Evolutionary conservation across 495 filamentous ascomycete species (phyloP).

Genomic region (Glutinoglossum americanum): DNA sequence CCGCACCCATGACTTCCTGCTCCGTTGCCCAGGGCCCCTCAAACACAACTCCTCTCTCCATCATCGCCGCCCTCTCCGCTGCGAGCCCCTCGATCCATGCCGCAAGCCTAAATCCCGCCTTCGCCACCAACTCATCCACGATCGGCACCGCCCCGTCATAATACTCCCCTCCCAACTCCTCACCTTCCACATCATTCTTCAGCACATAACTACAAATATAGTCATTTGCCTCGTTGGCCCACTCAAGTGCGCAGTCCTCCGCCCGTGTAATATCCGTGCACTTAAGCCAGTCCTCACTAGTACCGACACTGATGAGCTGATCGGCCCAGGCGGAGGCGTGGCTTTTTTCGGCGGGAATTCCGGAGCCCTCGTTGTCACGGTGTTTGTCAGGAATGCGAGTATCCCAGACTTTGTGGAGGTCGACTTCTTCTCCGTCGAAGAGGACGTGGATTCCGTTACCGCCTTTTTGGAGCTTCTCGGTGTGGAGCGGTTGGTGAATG

Average conservation of each 20-base stretch:
- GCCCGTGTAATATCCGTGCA: constrained; percentile 29
- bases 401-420: constrained; percentile 42
- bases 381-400: constrained; percentile 36
- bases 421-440: constrained; percentile 18
- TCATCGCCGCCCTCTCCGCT: neutral
- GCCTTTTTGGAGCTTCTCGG: constrained; percentile 32
- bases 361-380: constrained; percentile 25
- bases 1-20: neutral
- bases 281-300: constrained; percentile 23
- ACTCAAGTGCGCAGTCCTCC: constrained; percentile 28
- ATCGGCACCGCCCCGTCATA: constrained; percentile 37
- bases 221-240: constrained; percentile 39
- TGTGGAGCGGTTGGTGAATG: constrained; percentile 44
- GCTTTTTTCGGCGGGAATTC: constrained; percentile 15
- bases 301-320: constrained; percentile 20
- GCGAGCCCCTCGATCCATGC: neutral
- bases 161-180: constrained; percentile 41
- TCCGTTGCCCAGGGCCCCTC: neutral
- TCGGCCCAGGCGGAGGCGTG: constrained; percentile 30
- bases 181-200: constrained; percentile 27
- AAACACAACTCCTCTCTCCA: neutral
- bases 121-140: constrained; percentile 52
- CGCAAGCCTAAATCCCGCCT: constrained; percentile 40
- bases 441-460: constrained; percentile 37
- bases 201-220: constrained; percentile 40